Evolutionary conservation across 1,284 basidiomycete species (phyloP).

Genomic region (Sanghuangporus sanghuang): DNA sequence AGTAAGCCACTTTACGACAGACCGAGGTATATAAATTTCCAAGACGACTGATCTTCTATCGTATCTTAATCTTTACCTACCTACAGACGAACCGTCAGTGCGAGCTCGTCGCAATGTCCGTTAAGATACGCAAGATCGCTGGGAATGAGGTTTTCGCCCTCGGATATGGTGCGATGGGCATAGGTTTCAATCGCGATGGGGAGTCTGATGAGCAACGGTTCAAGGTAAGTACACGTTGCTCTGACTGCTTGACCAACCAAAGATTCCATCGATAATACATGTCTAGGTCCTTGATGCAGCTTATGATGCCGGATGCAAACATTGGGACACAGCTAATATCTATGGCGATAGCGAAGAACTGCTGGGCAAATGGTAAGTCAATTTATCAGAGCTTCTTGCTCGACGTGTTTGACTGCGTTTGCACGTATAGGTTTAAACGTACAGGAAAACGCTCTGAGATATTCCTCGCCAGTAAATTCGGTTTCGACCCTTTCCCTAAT

Average conservation of each 20-base stretch:
- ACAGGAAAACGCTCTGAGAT: conserved; percentile 40
- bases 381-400: background rate
- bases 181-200: conserved; percentile 12
- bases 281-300: conserved; percentile 36
- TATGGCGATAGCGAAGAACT: conserved; percentile 42
- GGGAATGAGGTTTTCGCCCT: conserved; percentile 14
- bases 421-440: conserved; percentile 34
- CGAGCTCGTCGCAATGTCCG: background rate
- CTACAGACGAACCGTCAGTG: too few species aligned
- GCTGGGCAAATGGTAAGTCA: conserved; percentile 36
- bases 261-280: background rate
- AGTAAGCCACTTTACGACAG: too few species aligned
- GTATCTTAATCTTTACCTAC: too few species aligned
- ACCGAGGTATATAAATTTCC: too few species aligned
- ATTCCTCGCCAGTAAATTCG: conserved; percentile 51
- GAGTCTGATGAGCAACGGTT: conserved; percentile 23
- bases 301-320: conserved; percentile 33
- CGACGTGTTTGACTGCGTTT: background rate
- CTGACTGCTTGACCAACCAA: background rate
- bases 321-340: conserved; percentile 39
- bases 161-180: conserved; percentile 18
- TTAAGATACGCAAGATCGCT: conserved; percentile 18
- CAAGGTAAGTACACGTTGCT: conserved; percentile 9
- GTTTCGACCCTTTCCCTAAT: conserved; percentile 23
- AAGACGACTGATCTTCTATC: too few species aligned